These are phyloP conservation scores for Hypoxylon sp. DNA, from an alignment of 2,329 filamentous ascomycete species.

Conservation along the genomic window DNA sequence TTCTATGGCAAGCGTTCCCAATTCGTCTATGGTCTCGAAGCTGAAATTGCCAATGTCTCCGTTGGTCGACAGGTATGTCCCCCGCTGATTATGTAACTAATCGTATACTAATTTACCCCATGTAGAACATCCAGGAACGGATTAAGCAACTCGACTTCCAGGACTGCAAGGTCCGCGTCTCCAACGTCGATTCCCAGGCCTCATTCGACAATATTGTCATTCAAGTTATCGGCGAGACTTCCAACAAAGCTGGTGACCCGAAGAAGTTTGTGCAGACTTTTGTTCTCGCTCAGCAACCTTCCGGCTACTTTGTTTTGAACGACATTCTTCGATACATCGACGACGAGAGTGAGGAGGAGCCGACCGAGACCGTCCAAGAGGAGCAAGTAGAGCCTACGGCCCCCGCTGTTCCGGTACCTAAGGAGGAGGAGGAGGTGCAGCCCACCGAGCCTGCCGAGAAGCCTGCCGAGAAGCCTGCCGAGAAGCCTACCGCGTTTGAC, in stretches of 20 bases:
- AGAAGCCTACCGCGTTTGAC: constrained; percentile 49
- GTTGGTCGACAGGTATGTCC: constrained; percentile 83
- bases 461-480: constrained; percentile 45
- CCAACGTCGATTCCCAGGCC: constrained; percentile 96
- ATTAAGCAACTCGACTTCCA: constrained; percentile 94
- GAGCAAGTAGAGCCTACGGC: constrained; percentile 44
- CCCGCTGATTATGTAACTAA: constrained; percentile 2
- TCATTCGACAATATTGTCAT: constrained; percentile 95
- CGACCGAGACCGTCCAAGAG: constrained; percentile 54
- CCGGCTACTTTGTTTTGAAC: constrained; percentile 97
- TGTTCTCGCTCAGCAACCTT: constrained; percentile 93
- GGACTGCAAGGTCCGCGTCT: constrained; percentile 97
- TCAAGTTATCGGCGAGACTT: constrained; percentile 97
- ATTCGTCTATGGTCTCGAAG: constrained; percentile 91
- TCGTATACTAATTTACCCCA: constrained; percentile 13
- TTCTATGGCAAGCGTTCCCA: constrained; percentile 98
- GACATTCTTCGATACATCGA: constrained; percentile 95
- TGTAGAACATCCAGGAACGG: constrained; percentile 87
- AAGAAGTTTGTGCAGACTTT: constrained; percentile 99
- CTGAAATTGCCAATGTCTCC: constrained; percentile 84
- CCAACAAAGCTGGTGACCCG: constrained; percentile 88
- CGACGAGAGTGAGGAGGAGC: constrained; percentile 80
- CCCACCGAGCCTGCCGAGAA: constrained; percentile 50
- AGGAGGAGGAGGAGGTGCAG: constrained; percentile 45
- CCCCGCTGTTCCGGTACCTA: constrained; percentile 42